Evolutionary conservation across 371 early-diverging fungal genomes (phyloP).

Genomic region (Mucor piriformis): DNA sequence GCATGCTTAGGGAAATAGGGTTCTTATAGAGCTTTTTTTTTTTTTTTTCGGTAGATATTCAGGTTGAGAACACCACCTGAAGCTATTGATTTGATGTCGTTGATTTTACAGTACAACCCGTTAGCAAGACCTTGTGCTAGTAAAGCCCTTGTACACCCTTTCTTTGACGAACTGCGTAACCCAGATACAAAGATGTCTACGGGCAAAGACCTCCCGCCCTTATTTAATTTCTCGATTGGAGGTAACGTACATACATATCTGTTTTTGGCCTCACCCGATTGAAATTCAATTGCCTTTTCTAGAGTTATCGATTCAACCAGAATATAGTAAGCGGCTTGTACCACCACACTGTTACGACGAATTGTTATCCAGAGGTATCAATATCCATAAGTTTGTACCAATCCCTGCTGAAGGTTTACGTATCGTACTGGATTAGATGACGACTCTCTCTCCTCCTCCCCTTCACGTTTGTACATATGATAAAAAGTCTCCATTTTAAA

Average conservation of each 20-base stretch:
- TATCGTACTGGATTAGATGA: constrained; percentile 20
- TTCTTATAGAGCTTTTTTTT: too few relatives aligned
- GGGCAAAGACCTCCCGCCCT: constrained; percentile 82
- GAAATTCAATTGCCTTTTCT: neutral
- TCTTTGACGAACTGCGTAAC: constrained; percentile 94
- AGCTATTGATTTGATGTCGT: constrained; percentile 86
- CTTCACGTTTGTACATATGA: neutral
- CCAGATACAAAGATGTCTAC: constrained; percentile 84
- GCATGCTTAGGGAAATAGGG: too few relatives aligned
- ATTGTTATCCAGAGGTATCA: constrained; percentile 48
- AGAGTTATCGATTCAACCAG: constrained; percentile 55
- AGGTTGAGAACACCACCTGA: constrained; percentile 68
- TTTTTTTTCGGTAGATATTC: constrained; percentile 16
- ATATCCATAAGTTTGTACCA: constrained; percentile 39
- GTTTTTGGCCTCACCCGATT: neutral
- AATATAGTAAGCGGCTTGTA: constrained; percentile 61
- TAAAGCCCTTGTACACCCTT: constrained; percentile 94
- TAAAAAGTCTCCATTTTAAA: neutral
- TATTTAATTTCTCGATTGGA: constrained; percentile 90
- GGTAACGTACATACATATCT: constrained; percentile 46
- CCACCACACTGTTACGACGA: constrained; percentile 65
- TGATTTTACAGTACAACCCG: constrained; percentile 96
- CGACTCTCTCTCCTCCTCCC: neutral
- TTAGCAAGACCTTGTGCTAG: constrained; percentile 86
- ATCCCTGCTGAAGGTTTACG: constrained; percentile 33